These are phyloP conservation scores for Diaporthe nobilis DNA, from an alignment of 2,329 filamentous ascomycete genomes.

Conservation along the genomic window DNA sequence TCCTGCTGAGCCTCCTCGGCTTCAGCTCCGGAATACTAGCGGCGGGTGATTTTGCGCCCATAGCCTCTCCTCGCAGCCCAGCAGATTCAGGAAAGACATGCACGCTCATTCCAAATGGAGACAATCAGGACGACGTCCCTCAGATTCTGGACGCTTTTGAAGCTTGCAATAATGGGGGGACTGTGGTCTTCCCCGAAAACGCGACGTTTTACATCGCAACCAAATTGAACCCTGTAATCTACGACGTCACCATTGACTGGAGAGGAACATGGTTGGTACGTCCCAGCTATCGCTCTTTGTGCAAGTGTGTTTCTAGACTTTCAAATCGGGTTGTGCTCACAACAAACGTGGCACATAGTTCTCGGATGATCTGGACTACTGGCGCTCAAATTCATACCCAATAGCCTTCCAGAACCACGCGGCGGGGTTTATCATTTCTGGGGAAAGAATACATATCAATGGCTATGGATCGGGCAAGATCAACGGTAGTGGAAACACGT, in stretches of 20 bases:
- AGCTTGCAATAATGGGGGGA: constrained; percentile 49
- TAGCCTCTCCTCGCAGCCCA: constrained; percentile 38
- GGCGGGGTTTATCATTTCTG: constrained; percentile 66
- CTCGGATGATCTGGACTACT: constrained; percentile 66
- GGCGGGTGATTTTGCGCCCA: constrained; percentile 11
- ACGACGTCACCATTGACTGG: constrained; percentile 67
- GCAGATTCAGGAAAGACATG: constrained; percentile 44
- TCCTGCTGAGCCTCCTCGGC: constrained; percentile 32
- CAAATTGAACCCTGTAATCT: constrained; percentile 63
- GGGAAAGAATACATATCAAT: constrained; percentile 64
- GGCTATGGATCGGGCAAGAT: constrained; percentile 67
- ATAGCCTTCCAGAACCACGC: constrained; percentile 69
- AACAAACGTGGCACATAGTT: constrained; percentile 50
- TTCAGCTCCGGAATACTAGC: constrained; percentile 14
- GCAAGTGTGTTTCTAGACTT: background rate
- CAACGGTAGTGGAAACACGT: constrained; percentile 66
- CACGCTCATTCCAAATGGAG: constrained; percentile 44
- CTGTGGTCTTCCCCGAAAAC: constrained; percentile 63
- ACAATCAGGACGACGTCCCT: constrained; percentile 46
- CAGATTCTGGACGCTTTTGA: constrained; percentile 48
- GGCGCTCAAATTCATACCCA: constrained; percentile 67
- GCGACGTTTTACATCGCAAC: constrained; percentile 66
- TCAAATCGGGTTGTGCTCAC: constrained; percentile 24
- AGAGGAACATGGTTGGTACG: constrained; percentile 63
- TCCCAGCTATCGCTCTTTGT: constrained; percentile 27